Base-by-base conservation (phyloP, 176 grass and related monocot genomes). In the Pharus latifolius region DNA sequence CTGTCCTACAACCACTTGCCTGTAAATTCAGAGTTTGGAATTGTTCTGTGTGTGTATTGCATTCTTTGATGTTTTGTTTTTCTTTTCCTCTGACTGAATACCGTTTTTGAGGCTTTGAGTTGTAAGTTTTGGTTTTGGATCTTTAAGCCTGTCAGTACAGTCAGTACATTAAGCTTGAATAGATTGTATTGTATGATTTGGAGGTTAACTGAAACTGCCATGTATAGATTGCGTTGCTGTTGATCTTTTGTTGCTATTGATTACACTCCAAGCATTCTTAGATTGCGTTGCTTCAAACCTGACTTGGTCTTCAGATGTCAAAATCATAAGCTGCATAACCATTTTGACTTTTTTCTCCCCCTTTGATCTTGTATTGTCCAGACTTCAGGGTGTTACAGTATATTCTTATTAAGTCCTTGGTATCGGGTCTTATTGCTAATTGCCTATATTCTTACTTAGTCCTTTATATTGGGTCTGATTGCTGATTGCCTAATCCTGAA, bases 151-250 rank as follows among this genome's bases (percentile, higher is more conserved):
- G 72, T 6, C n/a, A n/a, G 12, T 81, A 58, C 59, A 77, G 72
- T 53, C 33, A 46, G 78, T 70, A 48, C 56, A 60, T 4, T 71
- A 86, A 77, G 83, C 57, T 58, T 76, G 77, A 68, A 44, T 80
- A 81, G 49, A 31, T 76, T 70, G 77, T 86, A 50, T n/a, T n/a
- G n/a, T n/a, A n/a, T n/a, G n/a, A 86, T 71, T 16, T 52, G 58
- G 42, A 47, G 58, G n/a, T 65, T 65, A 66, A 58, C 57, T 76
- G 83, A 45, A 65, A 51, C n/a, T 65, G 58, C 72, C 60, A 61
- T 62, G 53, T 45, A 62, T 61, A 75, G 44, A 73, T 72, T 34
- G 12, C 26, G 12, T 15, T 18, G 2, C 13, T 54, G 38, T 55
- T 17, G 28, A 5, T 15, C 35, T 5, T 38, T 57, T 66, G 60